Base-by-base conservation (phyloP, 208 protist genomes). In the Eutreptiella sp. region DNA sequence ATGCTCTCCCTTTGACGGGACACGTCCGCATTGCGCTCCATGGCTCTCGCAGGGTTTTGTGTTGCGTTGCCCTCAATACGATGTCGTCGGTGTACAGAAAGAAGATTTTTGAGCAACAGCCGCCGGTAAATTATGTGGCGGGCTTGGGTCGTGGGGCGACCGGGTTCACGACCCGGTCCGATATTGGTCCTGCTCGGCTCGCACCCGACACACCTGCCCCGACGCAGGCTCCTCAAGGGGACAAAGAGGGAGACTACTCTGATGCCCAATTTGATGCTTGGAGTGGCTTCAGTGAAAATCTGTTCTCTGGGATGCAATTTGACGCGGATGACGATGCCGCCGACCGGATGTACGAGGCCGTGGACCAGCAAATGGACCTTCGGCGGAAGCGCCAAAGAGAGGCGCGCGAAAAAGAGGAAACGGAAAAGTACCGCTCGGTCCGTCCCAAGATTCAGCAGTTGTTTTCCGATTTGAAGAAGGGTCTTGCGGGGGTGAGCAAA, bases 111-210 rank as follows among this genome's bases (percentile, higher is more conserved):
- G 16, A 16, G n/a, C 16, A 42, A 50, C 35, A 39, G 16, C 35
- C 14, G n/a, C n/a, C n/a, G n/a, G n/a, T n/a, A 42, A 42, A 50
- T 27, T 92, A 92, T 69, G 73, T 92, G 9, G 71, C 86, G 23
- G 86, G 86, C 53, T 36, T 89, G 4, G 86, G 86, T 27, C 70
- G 86, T 55, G 85, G 82, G 57, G 88, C 88, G 4, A 70, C 68
- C 2, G 85, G 85, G 45, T 94, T 94, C 68, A 93, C 87, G 3
- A 94, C 88, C 0, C 70, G 87, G 32, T 84, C 74, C 11, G 88
- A 94, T 73, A 89, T 93, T 46, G 7, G 9, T n/a, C 36, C 36
- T 41, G 36, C 36, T 57, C 50, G 27, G 27, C 16, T 45, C 50
- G 42, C 48, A 28, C 28, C 31, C 19, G 26, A 24, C 31, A 41